A percentile compares a stretch with the other conserved stretches of the same genome.
phyloP scores from a whole-genome alignment of 2,329 filamentous ascomycete genomes.

The Helotiales sp. region DNA sequence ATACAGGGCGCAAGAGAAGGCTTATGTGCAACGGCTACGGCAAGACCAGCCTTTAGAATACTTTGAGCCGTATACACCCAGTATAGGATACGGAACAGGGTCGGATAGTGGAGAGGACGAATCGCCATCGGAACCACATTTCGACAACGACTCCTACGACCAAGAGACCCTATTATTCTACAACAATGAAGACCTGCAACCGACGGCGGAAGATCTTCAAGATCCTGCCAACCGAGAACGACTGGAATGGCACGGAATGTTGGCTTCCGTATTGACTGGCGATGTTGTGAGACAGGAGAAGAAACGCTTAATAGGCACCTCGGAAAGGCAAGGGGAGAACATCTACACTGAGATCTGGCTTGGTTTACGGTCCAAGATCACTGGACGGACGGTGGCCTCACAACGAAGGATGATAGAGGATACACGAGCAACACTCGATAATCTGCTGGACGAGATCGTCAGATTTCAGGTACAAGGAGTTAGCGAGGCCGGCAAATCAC shows the following conservation, averaged over 20 bases:
- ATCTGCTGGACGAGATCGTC: constrained; percentile 82
- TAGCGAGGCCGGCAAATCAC: constrained; percentile 81
- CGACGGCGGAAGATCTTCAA: constrained; percentile 84
- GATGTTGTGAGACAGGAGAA: constrained; percentile 98
- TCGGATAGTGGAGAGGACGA: constrained; percentile 83
- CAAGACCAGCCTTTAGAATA: constrained; percentile 62
- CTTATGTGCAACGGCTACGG: constrained; percentile 88
- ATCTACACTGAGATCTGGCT: constrained; percentile 84
- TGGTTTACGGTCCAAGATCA: constrained; percentile 79
- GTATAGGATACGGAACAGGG: constrained; percentile 65
- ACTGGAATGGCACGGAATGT: constrained; percentile 97
- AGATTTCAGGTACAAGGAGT: constrained; percentile 93
- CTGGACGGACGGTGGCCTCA: constrained; percentile 78
- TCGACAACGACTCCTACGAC: constrained; percentile 81
- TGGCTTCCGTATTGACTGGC: constrained; percentile 90
- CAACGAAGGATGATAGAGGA: constrained; percentile 90
- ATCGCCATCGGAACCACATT: constrained; percentile 81
- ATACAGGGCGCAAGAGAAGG: constrained; percentile 85
- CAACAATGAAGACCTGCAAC: constrained; percentile 84
- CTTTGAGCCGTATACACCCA: constrained; percentile 66
- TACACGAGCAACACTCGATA: constrained; percentile 70
- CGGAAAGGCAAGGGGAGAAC: constrained; percentile 58
- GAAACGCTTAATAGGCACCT: constrained; percentile 83
- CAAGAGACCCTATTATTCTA: constrained; percentile 93
- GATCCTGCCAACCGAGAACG: constrained; percentile 86